Base-by-base conservation (phyloP, 2,329 filamentous ascomycete species). In the Pseudogymnoascus sp. region DNA sequence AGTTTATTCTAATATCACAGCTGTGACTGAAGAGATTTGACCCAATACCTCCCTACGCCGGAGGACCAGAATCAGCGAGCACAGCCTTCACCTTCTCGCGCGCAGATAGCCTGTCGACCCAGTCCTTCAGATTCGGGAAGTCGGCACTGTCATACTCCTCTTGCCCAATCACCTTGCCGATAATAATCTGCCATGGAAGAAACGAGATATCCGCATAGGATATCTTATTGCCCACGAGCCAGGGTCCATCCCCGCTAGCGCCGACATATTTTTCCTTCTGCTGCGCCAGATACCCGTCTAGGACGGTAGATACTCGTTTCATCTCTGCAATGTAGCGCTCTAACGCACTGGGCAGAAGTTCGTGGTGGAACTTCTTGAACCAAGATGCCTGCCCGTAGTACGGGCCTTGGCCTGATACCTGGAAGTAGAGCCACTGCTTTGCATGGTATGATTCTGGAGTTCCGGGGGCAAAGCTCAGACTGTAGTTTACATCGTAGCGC, bases 271-370 rank as follows among this genome's bases (percentile, higher is more conserved):
- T 36, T 4, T 36, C 35, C 35, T 36, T 36, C 35, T 36, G 10
- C 35, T 36, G 35, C 9, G 9, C 9, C 35, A 36, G 35, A 36
- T 36, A 12, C 35, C 35, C 65, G 6, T 83, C 76, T 25, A 83
- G 64, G 1, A 82, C 79, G 1, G 71, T 69, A 2, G 75, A 72
- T 1, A 82, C 74, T 5, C 80, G 74, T 13, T 72, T 70, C n/a
- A 78, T 72, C 68, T 83, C 78, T 7, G 76, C 73, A 10, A 66
- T 65, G 69, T 82, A 83, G 6, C 80, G 72, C 12, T 77, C 73
- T 18, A 78, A 71, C 8, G 77, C 80, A 5, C 72, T 75, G 0
- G 72, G 73, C 5, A 82, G 4, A 63, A 78, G 74, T 68, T 81
- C 79, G 0, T 68, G 60, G 64, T 77, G 74, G 10, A 71, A 71